Evolutionary conservation across 176 grass and related monocot species (phyloP).

Genomic region (Aegilops bicornis): DNA sequence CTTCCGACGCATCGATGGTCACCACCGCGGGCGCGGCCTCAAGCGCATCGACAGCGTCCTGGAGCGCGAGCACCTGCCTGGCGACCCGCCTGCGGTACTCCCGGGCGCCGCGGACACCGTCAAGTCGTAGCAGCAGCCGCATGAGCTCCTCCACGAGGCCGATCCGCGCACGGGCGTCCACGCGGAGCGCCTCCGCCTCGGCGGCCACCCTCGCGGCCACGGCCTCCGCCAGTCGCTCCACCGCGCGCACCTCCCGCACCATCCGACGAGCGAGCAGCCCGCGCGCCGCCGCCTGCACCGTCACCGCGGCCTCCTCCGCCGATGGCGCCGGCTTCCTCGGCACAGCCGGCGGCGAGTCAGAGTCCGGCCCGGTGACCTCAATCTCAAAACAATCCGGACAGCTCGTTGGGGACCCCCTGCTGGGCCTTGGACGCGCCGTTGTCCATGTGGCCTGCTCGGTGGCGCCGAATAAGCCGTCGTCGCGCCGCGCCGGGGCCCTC

Average conservation of each 20-base stretch:
- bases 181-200: constrained; percentile 14
- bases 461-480: background rate
- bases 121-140: constrained; percentile 48
- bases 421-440: background rate
- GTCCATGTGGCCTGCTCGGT: background rate
- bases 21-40: background rate
- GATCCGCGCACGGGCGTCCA: background rate
- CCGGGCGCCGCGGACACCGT: constrained; percentile 61
- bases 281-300: constrained; percentile 50
- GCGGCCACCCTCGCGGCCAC: constrained; percentile 37
- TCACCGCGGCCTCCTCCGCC: constrained; percentile 28
- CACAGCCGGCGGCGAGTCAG: background rate
- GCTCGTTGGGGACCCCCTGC: background rate
- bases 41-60: constrained; percentile 66
- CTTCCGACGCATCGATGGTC: background rate
- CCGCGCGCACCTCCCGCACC: background rate
- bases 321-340: background rate
- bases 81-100: constrained; percentile 63
- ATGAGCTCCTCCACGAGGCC: constrained; percentile 40
- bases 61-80: constrained; percentile 58
- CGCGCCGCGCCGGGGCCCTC: background rate
- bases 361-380: background rate
- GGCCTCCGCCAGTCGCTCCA: constrained; percentile 35
- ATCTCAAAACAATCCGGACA: background rate
- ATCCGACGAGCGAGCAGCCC: background rate